phyloP scores from a whole-genome alignment of 768 basidiomycete species.

The Phaffia australis region DNA sequence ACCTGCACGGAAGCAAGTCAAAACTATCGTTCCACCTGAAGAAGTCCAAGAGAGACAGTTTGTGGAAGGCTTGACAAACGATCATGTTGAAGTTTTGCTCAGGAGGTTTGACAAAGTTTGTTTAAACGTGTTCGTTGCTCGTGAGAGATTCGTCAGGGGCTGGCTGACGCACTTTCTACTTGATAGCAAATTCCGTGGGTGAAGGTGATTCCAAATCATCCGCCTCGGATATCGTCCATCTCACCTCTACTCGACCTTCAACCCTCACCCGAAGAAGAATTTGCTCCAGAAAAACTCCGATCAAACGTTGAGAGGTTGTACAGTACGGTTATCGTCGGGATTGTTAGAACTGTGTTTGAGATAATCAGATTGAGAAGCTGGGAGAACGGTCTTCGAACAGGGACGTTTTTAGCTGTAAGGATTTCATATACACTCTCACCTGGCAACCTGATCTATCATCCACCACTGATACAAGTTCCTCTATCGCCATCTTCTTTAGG shows the following conservation, averaged over 20 bases:
- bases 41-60: slow-evolving; percentile 29
- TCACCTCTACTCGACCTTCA: slow-evolving; percentile 40
- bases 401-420: slow-evolving; percentile 30
- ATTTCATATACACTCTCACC: too few relatives aligned
- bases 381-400: slow-evolving; percentile 40
- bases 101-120: slow-evolving; percentile 43
- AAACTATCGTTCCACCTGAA: too few relatives aligned
- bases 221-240: slow-evolving; percentile 30
- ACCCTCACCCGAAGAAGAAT: slow-evolving; percentile 40
- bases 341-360: slow-evolving; percentile 38
- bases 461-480: not conserved
- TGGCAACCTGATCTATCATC: not conserved
- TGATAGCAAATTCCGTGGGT: slow-evolving; percentile 42
- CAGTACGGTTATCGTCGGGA: slow-evolving; percentile 39
- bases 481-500: not conserved
- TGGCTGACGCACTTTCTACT: not conserved
- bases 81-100: slow-evolving; percentile 41
- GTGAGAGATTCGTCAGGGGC: not conserved
- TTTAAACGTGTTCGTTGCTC: not conserved
- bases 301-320: slow-evolving; percentile 42
- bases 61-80: slow-evolving; percentile 39
- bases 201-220: slow-evolving; percentile 34
- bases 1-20: too few relatives aligned
- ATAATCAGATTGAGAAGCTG: slow-evolving; percentile 41
- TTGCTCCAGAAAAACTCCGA: slow-evolving; percentile 43